Percentiles rank a stretch among this genome's conserved stretches.
Evolutionary conservation across 2,329 filamentous ascomycete species (phyloP).

Genomic region (Meredithiella fracta): DNA sequence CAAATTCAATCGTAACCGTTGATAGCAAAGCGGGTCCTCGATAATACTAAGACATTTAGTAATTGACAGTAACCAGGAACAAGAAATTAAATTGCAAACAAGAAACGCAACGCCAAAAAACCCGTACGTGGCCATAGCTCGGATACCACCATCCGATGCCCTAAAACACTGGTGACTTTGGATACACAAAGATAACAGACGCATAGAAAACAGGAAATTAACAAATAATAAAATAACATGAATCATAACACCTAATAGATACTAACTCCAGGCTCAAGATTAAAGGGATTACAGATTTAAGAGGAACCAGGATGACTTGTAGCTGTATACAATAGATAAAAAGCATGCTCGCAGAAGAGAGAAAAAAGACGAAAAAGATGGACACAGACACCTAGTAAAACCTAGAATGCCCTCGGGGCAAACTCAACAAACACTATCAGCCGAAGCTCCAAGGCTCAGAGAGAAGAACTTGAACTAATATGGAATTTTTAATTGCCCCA

Average conservation of each 20-base stretch:
- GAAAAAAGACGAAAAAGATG: background rate
- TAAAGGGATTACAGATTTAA: background rate
- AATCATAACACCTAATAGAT: background rate
- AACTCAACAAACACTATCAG: background rate
- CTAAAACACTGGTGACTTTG: too few species aligned
- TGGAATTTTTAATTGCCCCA: background rate
- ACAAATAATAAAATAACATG: too few species aligned
- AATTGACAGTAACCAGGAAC: too few species aligned
- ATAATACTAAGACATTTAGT: too few species aligned
- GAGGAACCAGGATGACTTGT: background rate
- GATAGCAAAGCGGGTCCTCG: too few species aligned
- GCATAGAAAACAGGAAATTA: too few species aligned
- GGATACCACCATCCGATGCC: too few species aligned
- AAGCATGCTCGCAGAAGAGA: slow-evolving; percentile 1
- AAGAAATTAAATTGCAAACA: background rate
- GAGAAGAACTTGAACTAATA: background rate
- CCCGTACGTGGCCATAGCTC: too few species aligned
- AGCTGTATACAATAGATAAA: background rate
- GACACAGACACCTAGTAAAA: slow-evolving; percentile 5
- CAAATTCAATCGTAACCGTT: too few species aligned
- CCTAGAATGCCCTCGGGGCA: background rate
- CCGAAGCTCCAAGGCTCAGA: background rate
- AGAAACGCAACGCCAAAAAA: background rate
- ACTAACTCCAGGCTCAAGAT: background rate
- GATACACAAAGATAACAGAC: too few species aligned